Conservation (phyloP, 345 rosid species). For the Hibiscus syriacus region DNA sequence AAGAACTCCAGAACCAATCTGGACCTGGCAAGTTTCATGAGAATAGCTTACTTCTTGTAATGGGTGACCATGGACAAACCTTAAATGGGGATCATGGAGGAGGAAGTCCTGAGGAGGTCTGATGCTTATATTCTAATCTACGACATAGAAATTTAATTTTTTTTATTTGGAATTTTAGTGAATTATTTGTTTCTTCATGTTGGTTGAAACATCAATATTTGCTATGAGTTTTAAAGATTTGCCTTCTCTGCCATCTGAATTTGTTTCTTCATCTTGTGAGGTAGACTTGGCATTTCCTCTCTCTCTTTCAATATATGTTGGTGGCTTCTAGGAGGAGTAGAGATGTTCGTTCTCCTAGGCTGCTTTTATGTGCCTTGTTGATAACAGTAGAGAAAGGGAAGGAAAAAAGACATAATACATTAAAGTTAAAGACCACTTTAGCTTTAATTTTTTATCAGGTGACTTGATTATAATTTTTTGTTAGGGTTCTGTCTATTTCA, state of each 20-base stretch:
- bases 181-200: conserved; percentile 22
- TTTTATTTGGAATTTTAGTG: conserved; percentile 7
- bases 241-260: conserved; percentile 48
- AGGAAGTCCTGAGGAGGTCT: conserved; percentile 89
- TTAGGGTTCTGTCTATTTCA: not conserved
- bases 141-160: conserved; percentile 1
- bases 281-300: conserved; percentile 38
- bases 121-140: conserved; percentile 14
- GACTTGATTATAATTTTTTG: not conserved
- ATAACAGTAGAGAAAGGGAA: not conserved
- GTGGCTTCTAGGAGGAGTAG: not conserved
- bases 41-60: conserved; percentile 75
- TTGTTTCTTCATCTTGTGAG: conserved; percentile 58
- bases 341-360: not conserved
- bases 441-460: not conserved
- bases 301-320: conserved; percentile 7
- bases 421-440: not conserved
- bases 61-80: conserved; percentile 99
- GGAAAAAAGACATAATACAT: not conserved
- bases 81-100: conserved; percentile 98
- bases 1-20: conserved; percentile 50
- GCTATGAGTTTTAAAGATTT: conserved; percentile 75
- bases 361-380: not conserved
- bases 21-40: conserved; percentile 79
- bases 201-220: conserved; percentile 91